A percentile compares a stretch with the other conserved stretches of the same genome.
Conservation (phyloP, 192 early-diverging fungal species). For the Nowakowskiella sp. region DNA sequence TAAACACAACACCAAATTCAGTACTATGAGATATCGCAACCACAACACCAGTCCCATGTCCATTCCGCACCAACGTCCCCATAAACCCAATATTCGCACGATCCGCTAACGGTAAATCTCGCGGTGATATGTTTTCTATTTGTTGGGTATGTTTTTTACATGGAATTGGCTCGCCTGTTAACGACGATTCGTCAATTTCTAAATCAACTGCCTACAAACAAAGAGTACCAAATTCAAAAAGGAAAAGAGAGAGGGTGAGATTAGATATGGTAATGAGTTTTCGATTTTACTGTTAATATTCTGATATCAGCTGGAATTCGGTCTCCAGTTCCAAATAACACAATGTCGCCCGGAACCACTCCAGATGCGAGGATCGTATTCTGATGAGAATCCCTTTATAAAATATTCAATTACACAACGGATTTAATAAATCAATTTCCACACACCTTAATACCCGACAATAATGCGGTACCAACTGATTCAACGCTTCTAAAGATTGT, state of each 20-base stretch:
- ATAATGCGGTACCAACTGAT: slow-evolving; percentile 77
- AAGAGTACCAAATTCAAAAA: background rate
- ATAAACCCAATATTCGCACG: slow-evolving; percentile 88
- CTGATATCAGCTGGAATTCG: slow-evolving; percentile 90
- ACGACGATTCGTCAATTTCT: slow-evolving; percentile 85
- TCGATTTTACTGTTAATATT: slow-evolving; percentile 45
- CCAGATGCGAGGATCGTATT: slow-evolving; percentile 64
- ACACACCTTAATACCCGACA: slow-evolving; percentile 70
- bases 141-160: slow-evolving; percentile 54
- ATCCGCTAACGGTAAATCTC: slow-evolving; percentile 58
- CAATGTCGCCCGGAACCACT: slow-evolving; percentile 88
- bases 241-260: background rate
- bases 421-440: background rate
- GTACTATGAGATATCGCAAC: slow-evolving; percentile 82
- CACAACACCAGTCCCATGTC: slow-evolving; percentile 82
- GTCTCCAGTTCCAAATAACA: slow-evolving; percentile 80
- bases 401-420: background rate
- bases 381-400: slow-evolving; percentile 49
- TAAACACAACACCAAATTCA: slow-evolving; percentile 91
- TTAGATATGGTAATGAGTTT: background rate
- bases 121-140: slow-evolving; percentile 12
- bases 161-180: slow-evolving; percentile 83
- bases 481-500: slow-evolving; percentile 74
- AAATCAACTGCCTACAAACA: slow-evolving; percentile 55
- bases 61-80: slow-evolving; percentile 86